A percentile compares a stretch with the other conserved stretches of the same genome.
phyloP scores from a whole-genome alignment of 345 rosid species.

The Populus davidiana region DNA sequence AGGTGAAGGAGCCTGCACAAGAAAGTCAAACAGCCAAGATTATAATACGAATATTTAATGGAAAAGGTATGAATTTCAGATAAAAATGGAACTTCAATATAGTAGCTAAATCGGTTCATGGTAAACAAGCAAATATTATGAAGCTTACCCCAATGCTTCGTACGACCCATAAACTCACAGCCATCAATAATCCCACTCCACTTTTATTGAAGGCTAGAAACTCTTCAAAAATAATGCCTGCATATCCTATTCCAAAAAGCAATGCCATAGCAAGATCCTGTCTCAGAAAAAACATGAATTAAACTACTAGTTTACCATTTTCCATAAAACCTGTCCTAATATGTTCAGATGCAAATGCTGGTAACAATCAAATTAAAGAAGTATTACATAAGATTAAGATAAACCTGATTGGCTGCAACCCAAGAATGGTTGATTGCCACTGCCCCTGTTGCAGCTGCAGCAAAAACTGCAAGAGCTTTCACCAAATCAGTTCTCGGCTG shows the following conservation, averaged over 20 bases:
- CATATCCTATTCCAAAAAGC: slow-evolving; percentile 80
- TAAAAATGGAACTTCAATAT: not conserved
- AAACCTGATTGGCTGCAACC: slow-evolving; percentile 96
- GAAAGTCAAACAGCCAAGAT: slow-evolving; percentile 9
- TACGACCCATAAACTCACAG: slow-evolving; percentile 90
- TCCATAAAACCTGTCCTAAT: not conserved
- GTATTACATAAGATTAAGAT: not conserved
- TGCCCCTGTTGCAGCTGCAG: slow-evolving; percentile 77
- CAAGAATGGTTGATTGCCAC: slow-evolving; percentile 85
- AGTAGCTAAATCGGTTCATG: not conserved
- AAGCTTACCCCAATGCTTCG: slow-evolving; percentile 81
- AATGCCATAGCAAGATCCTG: slow-evolving; percentile 98
- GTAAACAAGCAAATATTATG: slow-evolving; percentile 4
- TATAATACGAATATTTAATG: not conserved
- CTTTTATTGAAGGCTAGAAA: slow-evolving; percentile 94
- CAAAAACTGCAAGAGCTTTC: slow-evolving; percentile 75
- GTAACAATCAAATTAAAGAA: not conserved
- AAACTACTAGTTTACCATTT: slow-evolving; percentile 9
- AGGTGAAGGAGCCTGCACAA: slow-evolving; percentile 89
- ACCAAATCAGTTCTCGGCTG: slow-evolving; percentile 80
- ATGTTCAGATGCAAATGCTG: not conserved
- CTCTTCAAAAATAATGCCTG: slow-evolving; percentile 88
- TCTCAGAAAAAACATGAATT: slow-evolving; percentile 24
- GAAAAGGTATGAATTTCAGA: not conserved
- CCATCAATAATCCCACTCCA: slow-evolving; percentile 94